Base-by-base conservation (phyloP, 1,284 basidiomycete species). In the Cystobasidium pallidum region DNA sequence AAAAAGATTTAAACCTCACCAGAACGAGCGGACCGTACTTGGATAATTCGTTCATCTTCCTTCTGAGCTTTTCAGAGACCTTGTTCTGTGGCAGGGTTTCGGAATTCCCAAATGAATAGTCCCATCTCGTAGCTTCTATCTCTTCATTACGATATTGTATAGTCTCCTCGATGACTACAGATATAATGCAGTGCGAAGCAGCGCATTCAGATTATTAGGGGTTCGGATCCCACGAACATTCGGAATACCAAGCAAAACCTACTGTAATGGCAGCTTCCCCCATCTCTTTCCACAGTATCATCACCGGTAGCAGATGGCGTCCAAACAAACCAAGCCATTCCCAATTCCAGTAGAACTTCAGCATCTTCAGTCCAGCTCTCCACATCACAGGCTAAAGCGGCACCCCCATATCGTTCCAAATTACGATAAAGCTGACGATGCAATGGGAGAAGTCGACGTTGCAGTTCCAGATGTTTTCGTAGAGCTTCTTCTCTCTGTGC, bases 351-450 rank as follows among this genome's bases (percentile, higher is more conserved):
- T 24, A 71, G 47, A 30, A 71, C 61, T 34, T 71, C 61, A 8
- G 68, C 59, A 55, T 71, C 68, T 63, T 71, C 68, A 10, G 68
- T 71, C 68, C 68, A 71, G 51, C 59, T 54, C 51, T 71, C 68
- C 15, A 71, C 68, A 64, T 71, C 68, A 39, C 68, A 71, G 19
- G 68, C 45, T 13, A 71, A 61, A 19, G 68, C 68, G 0, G 68
- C 51, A 28, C 68, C 68, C 7, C 68, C 68, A 32, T 54, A 64
- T 28, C 30, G 47, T 39, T 55, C 39, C 13, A 64, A 13, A 43
- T 71, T 71, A 13, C 51, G 45, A 45, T 71, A 71, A n/a, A 71
- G 30, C 10, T 21, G 34, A 3, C 68, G 11, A 1, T 62, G 45
- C n/a, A 26, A 26, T 28, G 68, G 68, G 4, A 71, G 59, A 30